Conservation (phyloP, 2,329 filamentous ascomycete species). For the Xylariaceae sp. region DNA sequence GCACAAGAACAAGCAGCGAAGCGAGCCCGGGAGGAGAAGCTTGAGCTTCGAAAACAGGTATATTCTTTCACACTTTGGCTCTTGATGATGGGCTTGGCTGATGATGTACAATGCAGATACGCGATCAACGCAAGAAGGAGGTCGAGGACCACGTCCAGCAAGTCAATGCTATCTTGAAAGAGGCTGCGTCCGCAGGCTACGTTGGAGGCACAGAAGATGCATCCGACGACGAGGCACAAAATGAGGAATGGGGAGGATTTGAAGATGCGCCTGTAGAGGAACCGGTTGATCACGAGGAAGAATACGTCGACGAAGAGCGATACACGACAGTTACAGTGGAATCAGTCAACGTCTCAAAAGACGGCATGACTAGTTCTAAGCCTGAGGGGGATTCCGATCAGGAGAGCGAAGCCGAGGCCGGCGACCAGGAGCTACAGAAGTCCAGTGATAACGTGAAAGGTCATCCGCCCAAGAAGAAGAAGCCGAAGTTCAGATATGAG, state of each 20-base stretch:
- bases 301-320: conserved; percentile 94
- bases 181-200: conserved; percentile 49
- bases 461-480: conserved; percentile 68
- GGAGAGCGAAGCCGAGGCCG: conserved; percentile 27
- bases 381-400: conserved; percentile 36
- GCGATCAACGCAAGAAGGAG: conserved; percentile 77
- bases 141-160: conserved; percentile 77
- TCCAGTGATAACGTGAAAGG: conserved; percentile 31
- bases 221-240: conserved; percentile 20
- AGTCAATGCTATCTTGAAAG: conserved; percentile 66
- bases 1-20: conserved; percentile 79
- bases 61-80: conserved; percentile 12
- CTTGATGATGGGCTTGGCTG: neutral
- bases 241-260: conserved; percentile 61
- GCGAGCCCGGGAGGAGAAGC: conserved; percentile 71
- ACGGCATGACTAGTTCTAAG: conserved; percentile 59
- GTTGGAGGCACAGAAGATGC: conserved; percentile 29
- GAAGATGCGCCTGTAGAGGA: conserved; percentile 43
- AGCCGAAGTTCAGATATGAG: conserved; percentile 92
- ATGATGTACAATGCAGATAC: conserved; percentile 53
- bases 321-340: conserved; percentile 95
- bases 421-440: conserved; percentile 4
- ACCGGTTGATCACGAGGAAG: conserved; percentile 73
- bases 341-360: conserved; percentile 72
- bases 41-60: conserved; percentile 73